phyloP scores from a whole-genome alignment of 176 grass and related monocot species.

The Avena eriantha region DNA sequence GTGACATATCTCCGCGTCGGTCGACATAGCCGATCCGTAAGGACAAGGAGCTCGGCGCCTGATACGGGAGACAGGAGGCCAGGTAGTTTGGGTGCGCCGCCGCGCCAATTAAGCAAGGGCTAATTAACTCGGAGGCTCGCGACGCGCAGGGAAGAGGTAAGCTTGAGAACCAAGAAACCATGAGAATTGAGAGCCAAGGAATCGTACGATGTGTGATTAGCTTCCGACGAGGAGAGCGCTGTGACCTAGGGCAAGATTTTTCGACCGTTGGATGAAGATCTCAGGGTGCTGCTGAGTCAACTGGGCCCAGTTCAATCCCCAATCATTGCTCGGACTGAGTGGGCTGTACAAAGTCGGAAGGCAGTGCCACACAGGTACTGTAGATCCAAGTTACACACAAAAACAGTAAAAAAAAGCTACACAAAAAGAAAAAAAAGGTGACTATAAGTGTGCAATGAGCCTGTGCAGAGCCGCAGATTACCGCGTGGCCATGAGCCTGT shows the following conservation, averaged over 20 bases:
- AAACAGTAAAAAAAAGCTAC: too few species aligned
- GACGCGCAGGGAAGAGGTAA: neutral
- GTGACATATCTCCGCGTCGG: neutral
- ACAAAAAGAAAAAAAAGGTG: too few species aligned
- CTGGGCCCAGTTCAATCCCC: neutral
- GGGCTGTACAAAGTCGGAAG: neutral
- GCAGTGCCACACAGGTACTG: neutral
- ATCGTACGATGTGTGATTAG: neutral
- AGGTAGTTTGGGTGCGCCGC: neutral
- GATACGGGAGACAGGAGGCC: neutral
- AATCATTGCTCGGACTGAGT: neutral
- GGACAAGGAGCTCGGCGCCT: neutral
- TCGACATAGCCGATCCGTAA: neutral
- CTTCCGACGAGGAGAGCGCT: neutral
- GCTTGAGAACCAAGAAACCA: slow-evolving; percentile 17
- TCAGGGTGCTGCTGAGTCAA: neutral
- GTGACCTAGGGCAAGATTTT: neutral
- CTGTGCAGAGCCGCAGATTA: too few species aligned
- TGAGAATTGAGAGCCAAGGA: neutral
- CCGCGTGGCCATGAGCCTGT: too few species aligned
- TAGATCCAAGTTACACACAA: neutral
- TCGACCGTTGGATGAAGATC: slow-evolving; percentile 11
- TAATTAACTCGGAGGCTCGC: neutral
- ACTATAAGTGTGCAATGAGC: neutral
- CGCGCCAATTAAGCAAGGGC: neutral